Base-by-base conservation (phyloP, 192 early-diverging fungal species). In the Coemansia sp. region DNA sequence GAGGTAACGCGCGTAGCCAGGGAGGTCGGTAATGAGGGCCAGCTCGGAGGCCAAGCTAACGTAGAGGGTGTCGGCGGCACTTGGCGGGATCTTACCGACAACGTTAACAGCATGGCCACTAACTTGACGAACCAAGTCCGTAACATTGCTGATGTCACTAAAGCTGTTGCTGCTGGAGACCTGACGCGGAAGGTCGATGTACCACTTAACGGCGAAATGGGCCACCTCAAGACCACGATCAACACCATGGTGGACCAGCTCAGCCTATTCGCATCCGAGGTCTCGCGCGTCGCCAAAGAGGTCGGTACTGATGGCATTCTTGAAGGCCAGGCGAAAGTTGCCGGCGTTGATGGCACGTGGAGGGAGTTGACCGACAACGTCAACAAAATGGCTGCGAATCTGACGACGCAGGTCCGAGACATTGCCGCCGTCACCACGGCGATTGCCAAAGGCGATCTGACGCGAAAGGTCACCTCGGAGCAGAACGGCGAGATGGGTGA, bases 1-100 rank as follows among this genome's bases (percentile, higher is more conserved):
- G 84, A 88, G 65, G 79, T 89, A 8, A 84, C 83, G 24, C 75
- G 84, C 56, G 87, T 89, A 12, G 84, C 87, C 37, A 79, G 80
- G 2, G 83, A 88, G 46, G 83, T 83, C 8, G 87, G 83, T 12
- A 82, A 84, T 21, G 84, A 89, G 61, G 87, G 89, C 8, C 84
- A 83, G 43, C 71, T 91, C 1, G 89, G 89, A 36, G 84, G 85
- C 3, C 85, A 89, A 63, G 81, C 76, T 12, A 33, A 33, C 0
- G 65, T 67, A 4, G 32, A 26, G 2, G 57, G 64, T 55, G 70
- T 83, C 34, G 61, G 65, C 8, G 84, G 84, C n/a, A 83, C 81
- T 1, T 86, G 84, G 84, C 78, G 68, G 43, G 77, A 83, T 62
- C 48, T 86, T 36, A 86, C 84, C 1, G 81, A 81, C 37, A 83